Conservation (phyloP, 169 alveolate species). For the Eimeria brunetti region DNA sequence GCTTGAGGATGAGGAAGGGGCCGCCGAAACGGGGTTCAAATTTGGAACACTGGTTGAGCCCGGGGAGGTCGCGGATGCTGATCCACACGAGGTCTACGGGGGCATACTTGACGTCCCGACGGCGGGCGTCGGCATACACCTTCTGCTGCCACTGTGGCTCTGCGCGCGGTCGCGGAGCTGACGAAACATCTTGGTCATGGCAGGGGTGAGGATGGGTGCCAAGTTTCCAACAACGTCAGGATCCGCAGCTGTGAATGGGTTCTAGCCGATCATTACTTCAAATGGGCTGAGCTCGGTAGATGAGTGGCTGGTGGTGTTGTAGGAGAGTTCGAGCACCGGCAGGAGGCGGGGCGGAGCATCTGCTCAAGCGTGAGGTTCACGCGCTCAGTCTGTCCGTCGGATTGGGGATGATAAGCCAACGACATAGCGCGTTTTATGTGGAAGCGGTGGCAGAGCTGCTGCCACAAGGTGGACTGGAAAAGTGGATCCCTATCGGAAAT, state of each 20-base stretch:
- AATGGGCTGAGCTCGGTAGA: not conserved
- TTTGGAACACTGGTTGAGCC: no score
- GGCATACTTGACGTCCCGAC: no score
- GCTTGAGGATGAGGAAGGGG: no score
- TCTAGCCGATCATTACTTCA: not conserved
- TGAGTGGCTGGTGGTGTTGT: not conserved
- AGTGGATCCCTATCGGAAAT: not conserved
- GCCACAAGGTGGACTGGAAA: not conserved
- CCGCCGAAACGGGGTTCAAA: no score
- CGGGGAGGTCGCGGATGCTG: no score
- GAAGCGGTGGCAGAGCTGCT: not conserved
- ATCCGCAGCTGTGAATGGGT: not conserved
- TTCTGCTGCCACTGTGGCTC: not conserved
- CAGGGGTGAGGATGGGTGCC: not conserved
- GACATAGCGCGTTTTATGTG: not conserved
- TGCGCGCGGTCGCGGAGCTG: not conserved
- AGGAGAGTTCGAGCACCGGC: not conserved
- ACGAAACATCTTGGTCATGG: not conserved
- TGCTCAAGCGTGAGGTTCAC: not conserved
- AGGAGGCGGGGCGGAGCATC: not conserved
- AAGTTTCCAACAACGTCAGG: not conserved
- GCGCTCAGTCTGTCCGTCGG: not conserved
- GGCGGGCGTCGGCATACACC: not conserved
- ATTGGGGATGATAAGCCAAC: not conserved
- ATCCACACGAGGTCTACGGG: no score